Evolutionary conservation across 495 filamentous ascomycete genomes (phyloP), one percentile per base, ranked within the genome.

Genomic region (Penicillium mononematosum): DNA sequence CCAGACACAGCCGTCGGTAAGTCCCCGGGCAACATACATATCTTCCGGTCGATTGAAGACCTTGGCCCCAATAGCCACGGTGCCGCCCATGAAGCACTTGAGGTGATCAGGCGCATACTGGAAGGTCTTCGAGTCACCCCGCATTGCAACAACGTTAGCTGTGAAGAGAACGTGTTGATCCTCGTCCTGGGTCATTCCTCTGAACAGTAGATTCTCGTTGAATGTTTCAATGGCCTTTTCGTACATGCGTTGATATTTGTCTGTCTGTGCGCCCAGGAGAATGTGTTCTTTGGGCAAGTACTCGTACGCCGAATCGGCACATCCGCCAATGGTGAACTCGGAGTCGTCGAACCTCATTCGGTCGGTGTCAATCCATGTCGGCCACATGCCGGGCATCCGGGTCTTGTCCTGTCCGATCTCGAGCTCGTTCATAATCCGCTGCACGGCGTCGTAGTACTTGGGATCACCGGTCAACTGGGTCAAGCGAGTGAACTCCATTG

Each of bases 301-400:
- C 68, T 99, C 94, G 68, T 98, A 98, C 0, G 89, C 82, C 5
- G 91, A 96, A 69, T 99, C 94, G 45, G 92, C 89, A 77, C 87
- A 88, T 50, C 88, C 92, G 27, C 94, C 94, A 54, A 97, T 85
- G 0, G 84, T 88, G 63, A 86, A 98, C 39, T 77, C 73, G n/a
- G 73, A 69, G 29, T 72, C 63, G 14, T 65, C 68, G 49, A 85
- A 83, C 24, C 66, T 64, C 32, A 76, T 58, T 2, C 63, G 58
- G 39, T 75, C 61, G 27, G 89, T 88, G 69, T 98, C 86, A 17
- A 98, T 73, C 53, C 80, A 75, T 44, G 86, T 78, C 1, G 94
- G 94, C 81, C 93, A 99, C 63, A 98, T 75, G 1, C 94, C 94
- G 5, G 88, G 85, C 1, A 97, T 67, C 8, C 78, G 71, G 7